Evolutionary conservation across 805 yeast species (phyloP), one percentile per base, ranked within the genome.

Genomic region (Myxozyma vanderwaltii): DNA sequence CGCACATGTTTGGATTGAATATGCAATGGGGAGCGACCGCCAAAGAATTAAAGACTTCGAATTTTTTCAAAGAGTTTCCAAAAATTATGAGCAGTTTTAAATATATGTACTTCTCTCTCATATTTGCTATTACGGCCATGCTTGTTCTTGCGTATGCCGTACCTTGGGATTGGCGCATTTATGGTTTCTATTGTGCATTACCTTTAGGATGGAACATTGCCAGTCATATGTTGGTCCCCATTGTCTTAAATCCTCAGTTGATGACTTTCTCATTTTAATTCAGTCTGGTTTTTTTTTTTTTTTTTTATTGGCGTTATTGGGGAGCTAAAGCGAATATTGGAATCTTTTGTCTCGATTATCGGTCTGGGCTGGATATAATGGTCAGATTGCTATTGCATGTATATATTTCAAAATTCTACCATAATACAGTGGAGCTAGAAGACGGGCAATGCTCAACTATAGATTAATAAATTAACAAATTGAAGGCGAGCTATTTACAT

Each of bases 21-120:
- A 56, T 60, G 61, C 54, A 48, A 35, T 60, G 61, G 64, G 61
- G 64, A 17, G 61, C 61, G 15, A 60, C 64, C 19, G 64, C 64
- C 8, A 60, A 60, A 13, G 61, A 60, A 23, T 52, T 60, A n/a
- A 61, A 60, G 19, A 24, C 41, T 8, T 56, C 61, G 4, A 60
- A 60, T 19, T 60, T 60, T 47, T 60, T 60, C 39, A 51, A 24
- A n/a, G 64, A 60, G 44, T 56, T 56, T 21, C 58, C 58, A 7
- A 56, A 60, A 48, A 56, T 60, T 40, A 36, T 52, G 52, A 39
- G 50, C 40, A 51, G 56, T 8, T 60, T 48, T 46, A 54, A 46
- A 50, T 45, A 53, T 44, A 56, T 56, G 61, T 60, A 60, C 38
- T n/a, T 51, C 2, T 17, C 45, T 4, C 36, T 56, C 27, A 6